Evolutionary conservation across 768 basidiomycete genomes (phyloP), one percentile per base, ranked within the genome.

Genomic region (Xerocomellus chrysenteron): DNA sequence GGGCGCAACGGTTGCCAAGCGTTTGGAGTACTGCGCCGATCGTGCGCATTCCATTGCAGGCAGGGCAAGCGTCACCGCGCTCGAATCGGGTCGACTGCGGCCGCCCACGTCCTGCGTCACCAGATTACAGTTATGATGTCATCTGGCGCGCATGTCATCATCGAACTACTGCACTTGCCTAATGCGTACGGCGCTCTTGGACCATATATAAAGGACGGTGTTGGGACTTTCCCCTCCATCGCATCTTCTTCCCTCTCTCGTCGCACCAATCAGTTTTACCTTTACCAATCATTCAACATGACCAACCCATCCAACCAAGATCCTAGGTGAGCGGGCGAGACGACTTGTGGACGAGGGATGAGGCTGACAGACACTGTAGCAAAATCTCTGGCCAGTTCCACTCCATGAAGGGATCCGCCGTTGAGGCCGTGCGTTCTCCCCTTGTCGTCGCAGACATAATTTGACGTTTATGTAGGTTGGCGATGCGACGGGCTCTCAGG

Each of bases 401-500:
- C 52, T 74, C 76, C 2, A 33, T 67, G 21, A 78, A 76, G 64
- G 77, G 76, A 4, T 61, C 72, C 16, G 39, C 57, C 19, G 67
- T 75, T 10, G 73, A 76, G 59, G 57, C 54, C 49, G 77, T 78
- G 46, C 10, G 65, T 41, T 41, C 5, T 16, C 6, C 5, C 6
- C 5, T 37, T 45, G 5, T 14, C 3, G 16, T 3, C 4, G 7
- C 11, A 4, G 21, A n/a, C 16, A 2, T 4, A 9, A 2, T 6
- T 33, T 46, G 32, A 57, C 28, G n/a, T 49, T 19, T 45, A 5
- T n/a, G 3, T 39, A 73, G 64, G 62, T 76, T 50, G 82, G 81
- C 51, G 73, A 82, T 52, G 13, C 75, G 60, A 74, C 72, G 21
- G 82, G 83, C 30, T 62, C 71, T 9, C 57, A 71, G 58, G 54